phyloP scores from a whole-genome alignment of 1,284 basidiomycete species.

The Papiliotrema flavescens region DNA sequence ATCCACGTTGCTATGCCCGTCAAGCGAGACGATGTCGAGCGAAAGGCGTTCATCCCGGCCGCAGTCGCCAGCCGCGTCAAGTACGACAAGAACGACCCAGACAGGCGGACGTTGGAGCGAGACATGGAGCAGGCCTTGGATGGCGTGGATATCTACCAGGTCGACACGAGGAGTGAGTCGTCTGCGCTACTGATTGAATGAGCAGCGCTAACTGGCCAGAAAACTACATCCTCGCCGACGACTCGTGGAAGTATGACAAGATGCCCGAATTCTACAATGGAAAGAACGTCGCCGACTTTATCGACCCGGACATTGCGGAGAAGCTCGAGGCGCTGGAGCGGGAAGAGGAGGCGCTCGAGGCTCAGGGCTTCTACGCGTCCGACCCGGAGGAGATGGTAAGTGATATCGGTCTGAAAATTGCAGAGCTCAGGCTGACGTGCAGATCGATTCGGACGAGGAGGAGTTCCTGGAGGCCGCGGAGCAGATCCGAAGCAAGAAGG shows the following conservation, averaged over 20 bases:
- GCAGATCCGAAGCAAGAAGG: slow-evolving; percentile 61
- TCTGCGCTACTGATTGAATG: no score
- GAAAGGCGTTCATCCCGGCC: slow-evolving; percentile 83
- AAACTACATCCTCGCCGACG: slow-evolving; percentile 83
- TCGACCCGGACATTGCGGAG: slow-evolving; percentile 97
- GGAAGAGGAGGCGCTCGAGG: slow-evolving; percentile 90
- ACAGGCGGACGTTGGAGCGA: slow-evolving; percentile 64
- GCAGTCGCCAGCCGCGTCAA: slow-evolving; percentile 68
- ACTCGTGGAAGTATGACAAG: slow-evolving; percentile 93
- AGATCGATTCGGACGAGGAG: slow-evolving; percentile 92
- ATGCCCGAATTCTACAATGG: slow-evolving; percentile 97
- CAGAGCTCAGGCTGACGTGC: neutral
- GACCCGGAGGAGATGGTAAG: slow-evolving; percentile 75
- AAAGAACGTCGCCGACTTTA: slow-evolving; percentile 98
- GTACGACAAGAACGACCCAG: slow-evolving; percentile 80
- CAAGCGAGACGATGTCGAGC: slow-evolving; percentile 76
- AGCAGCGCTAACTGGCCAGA: slow-evolving; percentile 55
- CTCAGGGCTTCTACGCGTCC: slow-evolving; percentile 90
- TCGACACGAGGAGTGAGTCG: slow-evolving; percentile 74
- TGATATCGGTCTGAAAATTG: slow-evolving; percentile 7
- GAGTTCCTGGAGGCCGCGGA: slow-evolving; percentile 66
- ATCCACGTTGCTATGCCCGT: slow-evolving; percentile 90
- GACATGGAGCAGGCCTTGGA: slow-evolving; percentile 69
- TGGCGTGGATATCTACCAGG: slow-evolving; percentile 83
- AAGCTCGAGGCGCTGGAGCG: slow-evolving; percentile 95